Percentiles rank a stretch among this genome's conserved stretches.
Conservation (phyloP, 371 early-diverging fungal species). For the Rhizopus microsporus region DNA sequence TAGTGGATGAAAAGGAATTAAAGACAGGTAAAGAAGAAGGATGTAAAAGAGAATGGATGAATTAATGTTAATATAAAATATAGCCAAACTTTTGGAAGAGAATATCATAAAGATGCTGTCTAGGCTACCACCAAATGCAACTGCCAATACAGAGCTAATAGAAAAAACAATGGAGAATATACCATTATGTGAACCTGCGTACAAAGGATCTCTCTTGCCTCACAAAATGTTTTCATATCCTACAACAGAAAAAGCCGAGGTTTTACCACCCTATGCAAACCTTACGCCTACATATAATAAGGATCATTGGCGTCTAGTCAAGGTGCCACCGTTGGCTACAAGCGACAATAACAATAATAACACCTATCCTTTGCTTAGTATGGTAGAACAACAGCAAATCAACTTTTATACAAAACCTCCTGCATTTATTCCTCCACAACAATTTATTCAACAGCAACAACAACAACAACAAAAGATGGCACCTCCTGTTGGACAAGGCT, state of each 20-base stretch:
- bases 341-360: conserved; percentile 2
- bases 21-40: conserved; percentile 28
- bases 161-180: conserved; percentile 50
- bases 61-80: too few relatives aligned
- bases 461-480: neutral
- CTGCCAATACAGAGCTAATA: conserved; percentile 37
- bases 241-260: conserved; percentile 42
- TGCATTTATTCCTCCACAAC: conserved; percentile 6
- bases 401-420: conserved; percentile 21
- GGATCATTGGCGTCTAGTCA: conserved; percentile 38
- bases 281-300: conserved; percentile 48
- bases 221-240: conserved; percentile 60
- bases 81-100: conserved; percentile 48
- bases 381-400: conserved; percentile 29
- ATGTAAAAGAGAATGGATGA: neutral
- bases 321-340: conserved; percentile 19
- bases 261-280: conserved; percentile 43
- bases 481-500: too few relatives aligned
- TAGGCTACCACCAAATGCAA: conserved; percentile 46
- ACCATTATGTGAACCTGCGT: conserved; percentile 49
- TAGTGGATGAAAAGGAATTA: conserved; percentile 33
- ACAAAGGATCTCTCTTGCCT: conserved; percentile 56
- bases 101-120: conserved; percentile 39
- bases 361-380: conserved; percentile 13
- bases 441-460: conserved; percentile 5